phyloP scores from a whole-genome alignment of 176 grass and related monocot species.

The Oryza longistaminata region DNA sequence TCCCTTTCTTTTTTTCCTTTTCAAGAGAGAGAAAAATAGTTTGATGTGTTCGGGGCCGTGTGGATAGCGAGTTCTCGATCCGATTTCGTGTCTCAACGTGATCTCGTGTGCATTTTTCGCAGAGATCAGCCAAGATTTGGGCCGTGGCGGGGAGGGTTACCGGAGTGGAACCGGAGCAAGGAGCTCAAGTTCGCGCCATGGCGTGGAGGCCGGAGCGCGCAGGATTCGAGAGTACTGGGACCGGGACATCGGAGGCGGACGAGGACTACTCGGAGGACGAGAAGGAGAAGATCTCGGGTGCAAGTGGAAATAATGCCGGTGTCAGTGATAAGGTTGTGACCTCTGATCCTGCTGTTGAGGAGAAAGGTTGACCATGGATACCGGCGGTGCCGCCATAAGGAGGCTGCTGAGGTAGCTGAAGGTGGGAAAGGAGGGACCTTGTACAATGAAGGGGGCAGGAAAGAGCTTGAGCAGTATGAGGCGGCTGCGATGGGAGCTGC shows the following conservation, averaged over 20 bases:
- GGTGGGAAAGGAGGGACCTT: slow-evolving; percentile 56
- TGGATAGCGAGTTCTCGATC: slow-evolving; percentile 9
- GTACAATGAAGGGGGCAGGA: slow-evolving; percentile 82
- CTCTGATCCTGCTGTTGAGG: slow-evolving; percentile 19
- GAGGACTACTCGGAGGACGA: slow-evolving; percentile 69
- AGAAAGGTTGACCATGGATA: slow-evolving; percentile 37
- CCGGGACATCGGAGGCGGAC: slow-evolving; percentile 67
- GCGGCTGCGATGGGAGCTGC: slow-evolving; percentile 41
- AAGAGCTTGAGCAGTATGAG: slow-evolving; percentile 76
- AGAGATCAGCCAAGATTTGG: slow-evolving; percentile 52
- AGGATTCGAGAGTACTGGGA: slow-evolving; percentile 93
- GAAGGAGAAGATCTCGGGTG: slow-evolving; percentile 47
- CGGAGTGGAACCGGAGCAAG: slow-evolving; percentile 55
- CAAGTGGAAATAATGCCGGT: slow-evolving; percentile 27
- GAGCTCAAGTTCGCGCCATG: slow-evolving; percentile 80
- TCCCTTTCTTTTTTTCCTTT: neutral
- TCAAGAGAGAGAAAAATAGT: neutral
- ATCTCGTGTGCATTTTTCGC: slow-evolving; percentile 18
- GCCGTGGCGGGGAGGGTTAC: slow-evolving; percentile 32
- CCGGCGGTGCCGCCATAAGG: slow-evolving; percentile 11
- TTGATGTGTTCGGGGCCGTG: neutral
- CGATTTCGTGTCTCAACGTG: slow-evolving; percentile 2
- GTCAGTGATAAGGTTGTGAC: slow-evolving; percentile 19
- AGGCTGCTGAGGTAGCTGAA: slow-evolving; percentile 16
- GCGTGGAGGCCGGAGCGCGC: slow-evolving; percentile 48